phyloP scores from a whole-genome alignment of 2,329 filamentous ascomycete species.

The Aspergillus fumigatus region DNA sequence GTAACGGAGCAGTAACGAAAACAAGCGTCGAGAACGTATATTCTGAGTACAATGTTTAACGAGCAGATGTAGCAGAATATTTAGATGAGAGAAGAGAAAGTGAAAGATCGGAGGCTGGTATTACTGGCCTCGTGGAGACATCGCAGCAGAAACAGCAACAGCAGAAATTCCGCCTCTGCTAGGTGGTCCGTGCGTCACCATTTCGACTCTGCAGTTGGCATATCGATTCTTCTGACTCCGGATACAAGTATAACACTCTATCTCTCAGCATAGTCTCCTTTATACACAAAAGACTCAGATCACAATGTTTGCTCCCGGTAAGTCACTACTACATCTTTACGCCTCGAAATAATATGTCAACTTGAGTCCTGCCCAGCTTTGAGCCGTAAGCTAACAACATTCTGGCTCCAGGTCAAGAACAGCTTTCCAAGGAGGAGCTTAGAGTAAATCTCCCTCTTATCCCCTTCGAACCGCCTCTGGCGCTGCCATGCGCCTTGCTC shows the following conservation, averaged over 20 bases:
- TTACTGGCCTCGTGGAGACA: not conserved
- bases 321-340: not conserved
- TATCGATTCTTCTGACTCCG: slow-evolving; percentile 3
- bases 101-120: not conserved
- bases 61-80: not conserved
- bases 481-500: not conserved
- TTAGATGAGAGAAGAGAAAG: not conserved
- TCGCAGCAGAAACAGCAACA: not conserved
- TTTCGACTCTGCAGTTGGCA: not conserved
- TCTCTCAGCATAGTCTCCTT: slow-evolving; percentile 2
- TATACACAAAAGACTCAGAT: slow-evolving; percentile 1
- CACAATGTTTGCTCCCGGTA: slow-evolving; percentile 35
- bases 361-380: not conserved
- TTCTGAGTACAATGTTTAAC: not conserved
- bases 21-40: not conserved
- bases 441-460: slow-evolving; percentile 26
- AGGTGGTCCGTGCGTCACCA: slow-evolving; percentile 11
- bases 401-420: slow-evolving; percentile 35
- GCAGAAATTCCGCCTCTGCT: slow-evolving; percentile 17
- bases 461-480: not conserved
- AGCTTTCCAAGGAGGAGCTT: slow-evolving; percentile 44
- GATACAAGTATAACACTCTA: slow-evolving; percentile 4
- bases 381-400: not conserved
- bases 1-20: not conserved
- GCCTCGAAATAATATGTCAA: not conserved